These are phyloP conservation scores for Neurospora discreta DNA, from an alignment of 495 filamentous ascomycete species.

Conservation along the genomic window DNA sequence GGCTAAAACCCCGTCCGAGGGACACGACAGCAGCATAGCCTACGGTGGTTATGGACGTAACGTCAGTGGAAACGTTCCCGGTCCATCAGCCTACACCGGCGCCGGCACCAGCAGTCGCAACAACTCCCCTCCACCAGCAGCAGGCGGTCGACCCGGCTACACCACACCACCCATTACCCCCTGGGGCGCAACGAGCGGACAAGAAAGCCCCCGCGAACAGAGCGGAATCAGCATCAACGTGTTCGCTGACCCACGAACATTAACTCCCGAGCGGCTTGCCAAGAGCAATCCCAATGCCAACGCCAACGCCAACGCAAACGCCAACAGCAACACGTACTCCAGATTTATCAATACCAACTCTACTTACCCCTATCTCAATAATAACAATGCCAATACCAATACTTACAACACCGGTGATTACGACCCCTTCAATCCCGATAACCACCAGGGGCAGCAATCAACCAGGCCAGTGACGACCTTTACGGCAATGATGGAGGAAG, in stretches of 20 bases:
- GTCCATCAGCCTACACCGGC: background rate
- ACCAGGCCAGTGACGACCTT: slow-evolving; percentile 43
- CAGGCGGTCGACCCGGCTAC: background rate
- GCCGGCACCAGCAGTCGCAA: background rate
- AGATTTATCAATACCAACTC: slow-evolving; percentile 18
- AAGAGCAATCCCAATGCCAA: background rate
- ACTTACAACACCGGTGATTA: background rate
- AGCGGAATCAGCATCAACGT: slow-evolving; percentile 59
- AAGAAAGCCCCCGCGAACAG: slow-evolving; percentile 28
- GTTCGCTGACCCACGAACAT: slow-evolving; percentile 49
- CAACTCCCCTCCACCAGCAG: background rate
- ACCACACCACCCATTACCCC: background rate
- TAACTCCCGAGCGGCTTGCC: slow-evolving; percentile 16
- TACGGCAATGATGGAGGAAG: slow-evolving; percentile 49
- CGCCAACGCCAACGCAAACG: background rate
- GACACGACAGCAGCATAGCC: background rate
- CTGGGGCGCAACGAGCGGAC: background rate
- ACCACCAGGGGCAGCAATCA: background rate
- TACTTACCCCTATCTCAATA: slow-evolving; percentile 4
- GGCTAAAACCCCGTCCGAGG: background rate
- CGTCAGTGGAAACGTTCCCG: background rate
- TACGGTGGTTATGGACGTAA: background rate
- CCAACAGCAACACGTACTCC: slow-evolving; percentile 3
- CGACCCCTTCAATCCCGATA: background rate
- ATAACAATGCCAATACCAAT: background rate